phyloP scores from a whole-genome alignment of 768 basidiomycete species.

The Tubosaeta sp. region DNA sequence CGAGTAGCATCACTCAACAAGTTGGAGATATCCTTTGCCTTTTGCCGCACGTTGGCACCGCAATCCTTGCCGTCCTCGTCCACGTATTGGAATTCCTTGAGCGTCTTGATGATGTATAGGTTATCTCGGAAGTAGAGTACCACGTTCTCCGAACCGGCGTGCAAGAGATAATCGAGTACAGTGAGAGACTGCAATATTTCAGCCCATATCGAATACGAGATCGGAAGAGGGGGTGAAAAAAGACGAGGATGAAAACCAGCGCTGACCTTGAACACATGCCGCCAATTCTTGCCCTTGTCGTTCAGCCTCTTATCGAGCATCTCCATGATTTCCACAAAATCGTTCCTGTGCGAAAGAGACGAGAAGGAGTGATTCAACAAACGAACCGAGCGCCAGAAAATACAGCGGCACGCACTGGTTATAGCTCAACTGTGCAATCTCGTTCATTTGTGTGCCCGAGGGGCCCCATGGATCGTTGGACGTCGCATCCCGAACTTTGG shows the following conservation, averaged over 20 bases:
- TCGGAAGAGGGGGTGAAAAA: background rate
- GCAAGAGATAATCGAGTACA: slow-evolving; percentile 91
- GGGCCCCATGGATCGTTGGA: slow-evolving; percentile 99
- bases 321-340: slow-evolving; percentile 99
- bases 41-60: slow-evolving; percentile 95
- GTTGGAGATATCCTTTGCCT: slow-evolving; percentile 97
- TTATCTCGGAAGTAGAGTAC: slow-evolving; percentile 99
- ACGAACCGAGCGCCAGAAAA: background rate
- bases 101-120: slow-evolving; percentile 95
- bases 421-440: slow-evolving; percentile 93
- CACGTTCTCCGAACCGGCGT: slow-evolving; percentile 96
- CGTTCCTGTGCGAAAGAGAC: slow-evolving; percentile 48
- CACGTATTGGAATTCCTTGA: slow-evolving; percentile 96
- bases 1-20: slow-evolving; percentile 83
- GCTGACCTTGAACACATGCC: slow-evolving; percentile 94
- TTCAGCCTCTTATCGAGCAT: slow-evolving; percentile 98
- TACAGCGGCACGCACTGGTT: slow-evolving; percentile 67
- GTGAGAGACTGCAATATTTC: slow-evolving; percentile 65
- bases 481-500: slow-evolving; percentile 94
- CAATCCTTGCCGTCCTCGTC: slow-evolving; percentile 97
- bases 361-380: background rate
- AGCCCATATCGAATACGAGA: slow-evolving; percentile 1
- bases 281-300: slow-evolving; percentile 99
- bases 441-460: slow-evolving; percentile 98
- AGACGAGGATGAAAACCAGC: background rate